These are phyloP conservation scores for Millerozyma acaciae DNA, from an alignment of 805 yeast genomes.

Conservation along the genomic window DNA sequence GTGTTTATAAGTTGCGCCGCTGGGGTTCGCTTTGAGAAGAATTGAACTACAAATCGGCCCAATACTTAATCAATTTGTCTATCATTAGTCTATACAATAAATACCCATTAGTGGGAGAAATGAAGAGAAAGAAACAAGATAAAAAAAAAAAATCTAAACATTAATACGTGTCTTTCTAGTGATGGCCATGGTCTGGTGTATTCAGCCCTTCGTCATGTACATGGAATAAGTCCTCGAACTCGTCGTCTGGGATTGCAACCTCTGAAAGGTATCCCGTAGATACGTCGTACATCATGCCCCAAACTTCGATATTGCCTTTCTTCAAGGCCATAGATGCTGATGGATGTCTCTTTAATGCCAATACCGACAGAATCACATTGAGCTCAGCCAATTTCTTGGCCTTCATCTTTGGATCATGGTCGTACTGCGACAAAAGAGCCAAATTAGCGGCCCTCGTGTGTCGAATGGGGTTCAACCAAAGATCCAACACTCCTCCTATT, in stretches of 20 bases:
- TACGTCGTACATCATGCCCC: constrained; percentile 84
- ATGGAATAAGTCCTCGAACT: constrained; percentile 41
- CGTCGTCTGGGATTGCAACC: constrained; percentile 39
- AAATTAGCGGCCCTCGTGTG: constrained; percentile 63
- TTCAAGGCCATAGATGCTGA: constrained; percentile 64
- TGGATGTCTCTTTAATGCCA: constrained; percentile 60
- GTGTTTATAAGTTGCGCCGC: no score
- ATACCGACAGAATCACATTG: constrained; percentile 70
- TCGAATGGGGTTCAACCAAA: constrained; percentile 67
- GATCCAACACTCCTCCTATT: constrained; percentile 66
- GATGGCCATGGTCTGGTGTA: no score
- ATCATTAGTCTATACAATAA: no score
- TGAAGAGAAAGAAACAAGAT: no score
- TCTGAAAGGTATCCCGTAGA: constrained; percentile 59
- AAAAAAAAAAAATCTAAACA: no score
- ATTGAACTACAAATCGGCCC: no score
- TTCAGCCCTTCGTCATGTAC: constrained; percentile 36
- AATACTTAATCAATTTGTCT: no score
- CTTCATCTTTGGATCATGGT: constrained; percentile 45
- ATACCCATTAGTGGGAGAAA: no score
- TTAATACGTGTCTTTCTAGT: no score
- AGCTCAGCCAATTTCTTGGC: constrained; percentile 68
- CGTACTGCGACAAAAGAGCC: constrained; percentile 44
- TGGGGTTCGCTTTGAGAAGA: no score
- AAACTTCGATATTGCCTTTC: constrained; percentile 63